phyloP scores from a whole-genome alignment of 2,329 filamentous ascomycete species.

The Aspergillus pseudotamarii region DNA sequence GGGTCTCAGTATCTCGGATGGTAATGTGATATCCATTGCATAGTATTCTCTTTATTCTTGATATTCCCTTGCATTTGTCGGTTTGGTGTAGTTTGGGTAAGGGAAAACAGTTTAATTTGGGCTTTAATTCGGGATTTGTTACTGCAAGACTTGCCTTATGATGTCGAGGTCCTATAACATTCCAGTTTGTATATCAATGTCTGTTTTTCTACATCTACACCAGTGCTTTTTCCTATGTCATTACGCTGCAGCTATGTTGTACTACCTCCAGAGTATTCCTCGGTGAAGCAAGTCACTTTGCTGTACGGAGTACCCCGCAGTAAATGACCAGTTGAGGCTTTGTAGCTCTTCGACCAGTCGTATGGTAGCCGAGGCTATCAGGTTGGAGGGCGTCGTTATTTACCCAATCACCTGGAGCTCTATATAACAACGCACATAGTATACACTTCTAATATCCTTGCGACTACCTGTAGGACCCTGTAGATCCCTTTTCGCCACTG shows the following conservation, averaged over 20 bases:
- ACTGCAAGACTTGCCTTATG: no score
- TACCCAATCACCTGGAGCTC: background rate
- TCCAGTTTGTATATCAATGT: background rate
- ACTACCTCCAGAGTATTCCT: background rate
- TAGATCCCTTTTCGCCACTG: background rate
- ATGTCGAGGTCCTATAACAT: background rate
- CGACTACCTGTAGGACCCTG: background rate
- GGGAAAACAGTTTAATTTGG: constrained; percentile 16
- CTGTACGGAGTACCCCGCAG: background rate
- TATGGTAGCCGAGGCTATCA: background rate
- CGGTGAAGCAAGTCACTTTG: background rate
- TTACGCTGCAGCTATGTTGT: background rate
- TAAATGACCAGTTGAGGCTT: background rate
- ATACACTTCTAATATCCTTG: background rate
- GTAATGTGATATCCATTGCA: background rate
- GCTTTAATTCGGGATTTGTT: background rate
- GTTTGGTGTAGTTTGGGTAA: constrained; percentile 21
- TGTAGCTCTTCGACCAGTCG: background rate
- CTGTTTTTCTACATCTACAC: background rate
- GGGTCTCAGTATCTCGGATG: background rate
- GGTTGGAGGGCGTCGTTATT: background rate
- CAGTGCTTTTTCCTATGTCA: background rate
- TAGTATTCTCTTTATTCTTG: background rate
- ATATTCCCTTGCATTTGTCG: background rate
- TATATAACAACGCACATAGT: background rate